Base-by-base conservation (phyloP, 306 rosid species). In the Fragaria vesca region DNA sequence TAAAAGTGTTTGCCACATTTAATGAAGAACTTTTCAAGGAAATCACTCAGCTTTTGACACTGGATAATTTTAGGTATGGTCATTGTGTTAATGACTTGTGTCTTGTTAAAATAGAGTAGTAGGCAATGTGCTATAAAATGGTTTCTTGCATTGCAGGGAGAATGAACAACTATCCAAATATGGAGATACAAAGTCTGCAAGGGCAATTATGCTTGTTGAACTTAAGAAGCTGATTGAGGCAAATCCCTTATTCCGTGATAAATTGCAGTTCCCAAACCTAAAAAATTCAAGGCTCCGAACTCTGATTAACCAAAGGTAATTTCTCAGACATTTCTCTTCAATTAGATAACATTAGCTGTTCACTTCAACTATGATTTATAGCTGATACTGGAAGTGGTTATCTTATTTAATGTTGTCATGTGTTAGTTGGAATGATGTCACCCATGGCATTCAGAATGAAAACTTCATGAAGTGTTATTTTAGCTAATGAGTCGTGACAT, bases 201-300 rank as follows among this genome's bases (percentile, higher is more conserved):
- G 98, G 76, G 93, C 98, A 74, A 95, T 95, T 74, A 95, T 95
- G 98, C 83, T 92, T 87, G 95, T 95, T 72, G 98, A 95, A 90
- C 97, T 95, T 67, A 95, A 95, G 87, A 95, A 95, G 88, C 89
- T 95, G 84, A 92, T 95, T 40, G 98, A 95, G 84, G 98, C 97
- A 7, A 95, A 95, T 83, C 98, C 98, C 40, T 81, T 95, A 38
- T 95, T 95, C 79, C 97, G 98, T 6, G 98, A 95, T 83, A 95
- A 95, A 81, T 84, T 95, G 89, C 98, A 95, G 75, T 95, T 95
- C 80, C 98, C 98, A 17, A 92, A 87, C 83, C 97, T 95, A 46
- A 95, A 95, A 61, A 95, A 93, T 81, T 95, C 98, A 3, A 89
- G 98, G 87, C 80, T 95, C 50, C 90, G 98, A 72, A 95, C 98